Evolutionary conservation across 768 basidiomycete genomes (phyloP).

Genomic region (Melanogaster broomeanus): DNA sequence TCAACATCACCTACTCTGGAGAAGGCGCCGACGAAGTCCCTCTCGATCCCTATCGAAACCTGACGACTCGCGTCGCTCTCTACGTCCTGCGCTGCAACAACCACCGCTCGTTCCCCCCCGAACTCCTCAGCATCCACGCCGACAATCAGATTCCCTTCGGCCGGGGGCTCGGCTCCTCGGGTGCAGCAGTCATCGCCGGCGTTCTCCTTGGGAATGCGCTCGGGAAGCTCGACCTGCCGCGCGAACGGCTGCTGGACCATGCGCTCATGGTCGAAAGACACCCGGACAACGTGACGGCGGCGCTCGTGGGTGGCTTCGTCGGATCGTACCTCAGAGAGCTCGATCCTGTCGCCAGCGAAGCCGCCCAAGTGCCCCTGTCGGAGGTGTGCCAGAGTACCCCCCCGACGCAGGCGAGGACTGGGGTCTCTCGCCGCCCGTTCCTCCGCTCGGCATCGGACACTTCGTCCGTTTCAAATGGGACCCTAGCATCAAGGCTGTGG

Average conservation of each 20-base stretch:
- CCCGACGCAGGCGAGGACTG: conserved; percentile 89
- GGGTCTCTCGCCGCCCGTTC: conserved; percentile 85
- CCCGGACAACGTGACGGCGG: conserved; percentile 98
- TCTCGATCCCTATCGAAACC: conserved; percentile 93
- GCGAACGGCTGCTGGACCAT: conserved; percentile 83
- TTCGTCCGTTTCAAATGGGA: conserved; percentile 91
- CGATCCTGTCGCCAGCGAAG: conserved; percentile 74
- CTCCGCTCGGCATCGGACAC: conserved; percentile 91
- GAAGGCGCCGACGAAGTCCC: conserved; percentile 92
- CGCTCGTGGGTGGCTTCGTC: conserved; percentile 94
- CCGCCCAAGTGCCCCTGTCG: conserved; percentile 88
- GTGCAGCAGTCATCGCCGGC: conserved; percentile 98
- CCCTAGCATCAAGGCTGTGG: conserved; percentile 82
- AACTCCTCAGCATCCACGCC: conserved; percentile 66
- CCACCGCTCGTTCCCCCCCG: conserved; percentile 73
- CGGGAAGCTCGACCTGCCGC: conserved; percentile 68
- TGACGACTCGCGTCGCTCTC: conserved; percentile 94
- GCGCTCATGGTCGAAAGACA: conserved; percentile 99
- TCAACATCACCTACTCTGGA: conserved; percentile 77
- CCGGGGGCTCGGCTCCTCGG: conserved; percentile 95
- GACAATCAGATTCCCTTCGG: conserved; percentile 98
- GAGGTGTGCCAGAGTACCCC: conserved; percentile 98
- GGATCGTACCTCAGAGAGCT: conserved; percentile 94
- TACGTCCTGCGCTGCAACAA: conserved; percentile 93
- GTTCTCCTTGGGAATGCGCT: conserved; percentile 88